phyloP scores from a whole-genome alignment of 139 green algal species.

The Microglena sp. region DNA sequence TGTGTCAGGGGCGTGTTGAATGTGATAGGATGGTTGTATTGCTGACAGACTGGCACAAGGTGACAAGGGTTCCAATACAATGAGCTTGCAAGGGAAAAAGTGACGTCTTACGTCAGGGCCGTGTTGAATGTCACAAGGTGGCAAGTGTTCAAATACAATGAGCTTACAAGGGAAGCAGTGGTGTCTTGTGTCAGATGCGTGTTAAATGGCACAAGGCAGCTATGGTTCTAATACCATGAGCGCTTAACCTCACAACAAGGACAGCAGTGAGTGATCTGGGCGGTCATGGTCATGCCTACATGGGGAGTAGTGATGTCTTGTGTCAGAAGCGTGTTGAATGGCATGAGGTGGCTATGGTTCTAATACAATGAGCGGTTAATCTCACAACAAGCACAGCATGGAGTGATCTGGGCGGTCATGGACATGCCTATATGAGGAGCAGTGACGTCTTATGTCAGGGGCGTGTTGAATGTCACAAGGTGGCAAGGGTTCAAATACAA shows the following conservation, averaged over 20 bases:
- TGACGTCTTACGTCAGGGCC: not conserved
- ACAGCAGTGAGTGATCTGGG: not conserved
- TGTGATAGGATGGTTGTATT: no score
- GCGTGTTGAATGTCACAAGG: no score
- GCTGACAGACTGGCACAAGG: not conserved
- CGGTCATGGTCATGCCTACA: not conserved
- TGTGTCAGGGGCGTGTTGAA: no score
- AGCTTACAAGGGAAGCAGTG: not conserved
- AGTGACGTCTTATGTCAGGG: not conserved
- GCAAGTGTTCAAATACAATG: not conserved
- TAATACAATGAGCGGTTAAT: not conserved
- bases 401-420: slow-evolving; percentile 31
- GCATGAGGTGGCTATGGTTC: not conserved
- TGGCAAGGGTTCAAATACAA: not conserved
- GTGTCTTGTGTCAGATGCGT: not conserved
- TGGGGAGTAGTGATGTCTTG: not conserved
- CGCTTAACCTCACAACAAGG: not conserved
- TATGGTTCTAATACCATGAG: not conserved
- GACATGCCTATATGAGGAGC: slow-evolving; percentile 27
- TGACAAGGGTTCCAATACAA: not conserved
- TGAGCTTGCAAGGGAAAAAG: not conserved
- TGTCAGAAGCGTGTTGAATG: not conserved
- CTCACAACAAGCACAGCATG: not conserved
- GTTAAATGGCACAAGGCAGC: not conserved
- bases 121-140: not conserved